Evolutionary conservation across 441 rosid species (phyloP).

Genomic region (Pelargonium cotyledonis): DNA sequence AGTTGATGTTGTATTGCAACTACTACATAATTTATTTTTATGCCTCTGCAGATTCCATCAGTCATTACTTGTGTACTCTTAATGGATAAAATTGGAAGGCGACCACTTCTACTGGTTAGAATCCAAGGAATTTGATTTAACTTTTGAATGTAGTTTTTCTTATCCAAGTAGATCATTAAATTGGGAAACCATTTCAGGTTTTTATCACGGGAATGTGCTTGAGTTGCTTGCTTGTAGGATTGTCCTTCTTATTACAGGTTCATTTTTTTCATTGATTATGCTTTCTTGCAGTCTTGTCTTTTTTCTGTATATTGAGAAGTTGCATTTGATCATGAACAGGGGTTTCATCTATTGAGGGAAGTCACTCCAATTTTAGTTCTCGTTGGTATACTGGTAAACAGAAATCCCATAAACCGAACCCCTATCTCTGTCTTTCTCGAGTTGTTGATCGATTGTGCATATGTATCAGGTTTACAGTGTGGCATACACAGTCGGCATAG

Average conservation of each 20-base stretch:
- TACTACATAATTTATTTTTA: conserved; percentile 5
- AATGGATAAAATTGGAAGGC: conserved; percentile 50
- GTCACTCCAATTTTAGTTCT: conserved; percentile 48
- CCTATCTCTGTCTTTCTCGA: no score
- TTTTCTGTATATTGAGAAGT: no score
- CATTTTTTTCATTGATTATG: background rate
- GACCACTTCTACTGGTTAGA: conserved; percentile 46
- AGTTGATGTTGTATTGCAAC: background rate
- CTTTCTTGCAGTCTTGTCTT: no score
- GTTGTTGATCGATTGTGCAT: no score
- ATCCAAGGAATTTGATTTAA: background rate
- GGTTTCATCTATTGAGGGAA: conserved; percentile 27
- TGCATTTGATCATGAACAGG: conserved; percentile 34
- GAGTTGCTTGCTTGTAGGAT: conserved; percentile 55
- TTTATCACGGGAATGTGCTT: conserved; percentile 39
- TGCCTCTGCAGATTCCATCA: conserved; percentile 38
- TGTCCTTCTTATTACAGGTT: conserved; percentile 54
- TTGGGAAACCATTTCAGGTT: conserved; percentile 26
- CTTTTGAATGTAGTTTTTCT: background rate
- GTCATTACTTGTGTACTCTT: conserved; percentile 28
- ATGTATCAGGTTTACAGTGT: conserved; percentile 53
- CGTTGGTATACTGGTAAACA: conserved; percentile 67
- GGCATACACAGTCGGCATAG: conserved; percentile 49
- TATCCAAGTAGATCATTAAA: background rate
- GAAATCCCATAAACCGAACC: no score